Conservation (phyloP, 371 early-diverging fungal species). For the Lichtheimia ramosa region DNA sequence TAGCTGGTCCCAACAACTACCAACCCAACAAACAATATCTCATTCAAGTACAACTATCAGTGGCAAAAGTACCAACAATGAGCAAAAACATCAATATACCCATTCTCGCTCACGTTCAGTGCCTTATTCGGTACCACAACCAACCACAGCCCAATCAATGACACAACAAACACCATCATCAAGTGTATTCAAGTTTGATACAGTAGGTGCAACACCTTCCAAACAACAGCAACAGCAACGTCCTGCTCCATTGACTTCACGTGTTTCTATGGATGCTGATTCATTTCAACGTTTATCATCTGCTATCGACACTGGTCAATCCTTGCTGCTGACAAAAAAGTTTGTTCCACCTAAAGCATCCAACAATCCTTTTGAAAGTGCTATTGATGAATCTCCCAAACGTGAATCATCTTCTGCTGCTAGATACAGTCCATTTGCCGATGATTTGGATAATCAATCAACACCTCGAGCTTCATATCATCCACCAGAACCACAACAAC, state of each 20-base stretch:
- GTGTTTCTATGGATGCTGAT: conserved; percentile 28
- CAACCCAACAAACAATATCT: conserved; percentile 5
- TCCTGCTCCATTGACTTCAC: conserved; percentile 27
- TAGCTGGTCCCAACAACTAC: background rate
- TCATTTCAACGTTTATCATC: conserved; percentile 19
- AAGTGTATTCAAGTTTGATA: conserved; percentile 15
- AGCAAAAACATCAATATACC: conserved; percentile 20
- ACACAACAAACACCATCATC: conserved; percentile 1
- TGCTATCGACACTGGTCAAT: conserved; percentile 35
- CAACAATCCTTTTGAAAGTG: conserved; percentile 22
- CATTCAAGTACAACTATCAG: background rate
- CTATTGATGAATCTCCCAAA: conserved; percentile 10
- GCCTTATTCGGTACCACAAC: conserved; percentile 16
- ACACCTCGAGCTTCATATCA: background rate
- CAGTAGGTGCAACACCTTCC: conserved; percentile 13
- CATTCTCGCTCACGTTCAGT: conserved; percentile 42
- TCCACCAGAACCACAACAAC: background rate
- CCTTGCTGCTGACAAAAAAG: conserved; percentile 37
- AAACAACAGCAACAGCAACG: conserved; percentile 11
- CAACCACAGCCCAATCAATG: background rate
- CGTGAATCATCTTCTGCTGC: background rate
- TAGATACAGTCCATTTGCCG: conserved; percentile 5
- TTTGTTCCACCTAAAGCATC: conserved; percentile 36
- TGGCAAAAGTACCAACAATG: conserved; percentile 4
- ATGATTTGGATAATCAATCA: conserved; percentile 1